Evolutionary conservation across 441 rosid species (phyloP).

Genomic region (Mallotus repandus): DNA sequence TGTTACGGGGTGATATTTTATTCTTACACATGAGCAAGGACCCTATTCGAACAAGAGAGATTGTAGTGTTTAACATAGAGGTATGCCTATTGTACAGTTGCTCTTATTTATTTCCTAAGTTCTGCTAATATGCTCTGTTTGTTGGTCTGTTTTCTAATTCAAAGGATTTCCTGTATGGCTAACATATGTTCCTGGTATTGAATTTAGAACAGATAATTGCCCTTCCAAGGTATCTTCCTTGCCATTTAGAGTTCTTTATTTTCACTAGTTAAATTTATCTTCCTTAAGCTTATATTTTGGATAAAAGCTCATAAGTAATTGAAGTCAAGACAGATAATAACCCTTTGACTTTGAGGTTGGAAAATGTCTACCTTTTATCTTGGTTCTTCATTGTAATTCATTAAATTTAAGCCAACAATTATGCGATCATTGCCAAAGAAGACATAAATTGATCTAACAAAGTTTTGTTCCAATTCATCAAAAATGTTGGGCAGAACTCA

Average conservation of each 20-base stretch:
- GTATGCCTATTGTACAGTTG: constrained; percentile 29
- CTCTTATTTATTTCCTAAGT: not conserved
- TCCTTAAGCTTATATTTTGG: not conserved
- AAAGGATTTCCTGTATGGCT: constrained; percentile 99
- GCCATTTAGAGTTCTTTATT: not conserved
- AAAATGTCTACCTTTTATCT: not conserved
- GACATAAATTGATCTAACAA: no score
- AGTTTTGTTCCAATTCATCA: no score
- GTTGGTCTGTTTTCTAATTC: constrained; percentile 20
- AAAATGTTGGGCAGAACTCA: not conserved
- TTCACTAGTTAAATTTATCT: not conserved
- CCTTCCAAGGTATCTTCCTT: constrained; percentile 72
- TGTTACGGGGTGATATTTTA: constrained; percentile 77
- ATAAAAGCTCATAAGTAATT: not conserved
- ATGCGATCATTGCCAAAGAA: not conserved
- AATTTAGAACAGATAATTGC: constrained; percentile 82
- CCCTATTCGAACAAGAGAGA: constrained; percentile 82
- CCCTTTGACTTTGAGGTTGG: not conserved
- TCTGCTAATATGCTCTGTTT: constrained; percentile 8
- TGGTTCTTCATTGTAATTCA: not conserved
- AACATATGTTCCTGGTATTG: constrained; percentile 78
- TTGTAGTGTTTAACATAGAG: constrained; percentile 74
- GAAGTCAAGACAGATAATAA: not conserved
- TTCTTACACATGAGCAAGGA: constrained; percentile 71
- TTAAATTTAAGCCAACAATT: not conserved